Evolutionary conservation across 441 rosid species (phyloP).

Genomic region (Euphorbia schlechtendalii): DNA sequence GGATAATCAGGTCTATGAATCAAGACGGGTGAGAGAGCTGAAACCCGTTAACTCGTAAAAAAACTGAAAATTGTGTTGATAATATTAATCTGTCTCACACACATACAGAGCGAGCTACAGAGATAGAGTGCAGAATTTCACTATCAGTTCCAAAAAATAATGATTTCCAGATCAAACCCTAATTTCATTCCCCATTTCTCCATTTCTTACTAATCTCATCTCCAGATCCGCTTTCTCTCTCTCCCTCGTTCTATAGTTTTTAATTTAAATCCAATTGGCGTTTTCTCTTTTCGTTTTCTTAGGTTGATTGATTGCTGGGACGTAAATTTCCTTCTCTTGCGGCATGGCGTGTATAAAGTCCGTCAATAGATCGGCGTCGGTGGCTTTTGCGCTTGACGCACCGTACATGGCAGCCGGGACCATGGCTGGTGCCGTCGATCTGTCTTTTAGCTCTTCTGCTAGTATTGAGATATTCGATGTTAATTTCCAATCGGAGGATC

Average conservation of each 20-base stretch:
- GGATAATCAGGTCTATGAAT: too few species aligned
- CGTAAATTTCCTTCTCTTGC: background rate
- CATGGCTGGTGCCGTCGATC: slow-evolving; percentile 98
- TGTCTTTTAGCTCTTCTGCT: slow-evolving; percentile 91
- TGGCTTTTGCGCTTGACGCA: slow-evolving; percentile 88
- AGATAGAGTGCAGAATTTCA: slow-evolving; percentile 8
- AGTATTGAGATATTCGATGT: slow-evolving; percentile 90
- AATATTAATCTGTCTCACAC: too few species aligned
- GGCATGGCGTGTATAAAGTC: slow-evolving; percentile 89
- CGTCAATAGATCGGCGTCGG: slow-evolving; percentile 86
- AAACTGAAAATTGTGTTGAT: too few species aligned
- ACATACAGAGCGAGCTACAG: slow-evolving; percentile 3
- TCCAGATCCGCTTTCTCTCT: slow-evolving; percentile 4
- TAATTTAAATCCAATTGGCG: slow-evolving; percentile 1
- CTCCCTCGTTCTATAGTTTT: background rate
- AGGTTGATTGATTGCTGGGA: background rate
- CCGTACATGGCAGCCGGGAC: slow-evolving; percentile 99
- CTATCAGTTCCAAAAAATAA: background rate
- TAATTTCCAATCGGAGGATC: slow-evolving; percentile 91
- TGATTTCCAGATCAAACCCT: slow-evolving; percentile 24
- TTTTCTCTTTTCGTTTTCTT: background rate
- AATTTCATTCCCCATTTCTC: slow-evolving; percentile 1
- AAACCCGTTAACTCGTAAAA: too few species aligned
- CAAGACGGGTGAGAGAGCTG: too few species aligned
- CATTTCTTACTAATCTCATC: background rate